phyloP scores from a whole-genome alignment of 805 yeast genomes.

The Starmerella khaoyaiensis region DNA sequence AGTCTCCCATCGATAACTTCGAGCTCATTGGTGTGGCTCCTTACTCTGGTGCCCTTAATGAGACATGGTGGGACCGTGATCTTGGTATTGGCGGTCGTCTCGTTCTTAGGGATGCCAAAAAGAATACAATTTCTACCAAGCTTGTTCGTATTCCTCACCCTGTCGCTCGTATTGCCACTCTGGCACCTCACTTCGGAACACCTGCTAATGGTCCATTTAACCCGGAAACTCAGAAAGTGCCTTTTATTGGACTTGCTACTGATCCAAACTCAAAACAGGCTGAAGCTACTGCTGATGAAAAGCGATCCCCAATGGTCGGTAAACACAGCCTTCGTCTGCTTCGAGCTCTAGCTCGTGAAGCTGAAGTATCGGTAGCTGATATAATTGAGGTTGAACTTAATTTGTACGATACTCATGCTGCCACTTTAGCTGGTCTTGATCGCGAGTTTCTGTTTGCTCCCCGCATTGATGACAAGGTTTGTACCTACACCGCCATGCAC shows the following conservation, averaged over 20 bases:
- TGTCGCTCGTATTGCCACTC: constrained; percentile 65
- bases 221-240: constrained; percentile 67
- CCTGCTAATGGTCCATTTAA: constrained; percentile 61
- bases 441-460: constrained; percentile 71
- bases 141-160: constrained; percentile 32
- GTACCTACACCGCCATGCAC: constrained; percentile 58
- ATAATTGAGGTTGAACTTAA: constrained; percentile 63
- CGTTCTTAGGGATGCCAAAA: constrained; percentile 33
- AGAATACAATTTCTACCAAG: constrained; percentile 24
- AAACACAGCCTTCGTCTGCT: constrained; percentile 56
- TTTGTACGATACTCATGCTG: constrained; percentile 69
- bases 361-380: constrained; percentile 46
- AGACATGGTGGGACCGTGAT: constrained; percentile 73
- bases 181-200: constrained; percentile 79
- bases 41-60: constrained; percentile 46
- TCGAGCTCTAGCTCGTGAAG: constrained; percentile 53
- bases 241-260: constrained; percentile 50
- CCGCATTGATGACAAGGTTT: constrained; percentile 72
- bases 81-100: constrained; percentile 74
- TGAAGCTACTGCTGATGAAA: constrained; percentile 44
- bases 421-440: constrained; percentile 62
- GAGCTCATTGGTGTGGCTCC: constrained; percentile 74
- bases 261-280: constrained; percentile 21
- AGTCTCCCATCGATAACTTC: constrained; percentile 53
- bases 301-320: constrained; percentile 54